Evolutionary conservation across 129 eudicot genomes (phyloP).

Genomic region (Chrysanthemum lavandulifolium): DNA sequence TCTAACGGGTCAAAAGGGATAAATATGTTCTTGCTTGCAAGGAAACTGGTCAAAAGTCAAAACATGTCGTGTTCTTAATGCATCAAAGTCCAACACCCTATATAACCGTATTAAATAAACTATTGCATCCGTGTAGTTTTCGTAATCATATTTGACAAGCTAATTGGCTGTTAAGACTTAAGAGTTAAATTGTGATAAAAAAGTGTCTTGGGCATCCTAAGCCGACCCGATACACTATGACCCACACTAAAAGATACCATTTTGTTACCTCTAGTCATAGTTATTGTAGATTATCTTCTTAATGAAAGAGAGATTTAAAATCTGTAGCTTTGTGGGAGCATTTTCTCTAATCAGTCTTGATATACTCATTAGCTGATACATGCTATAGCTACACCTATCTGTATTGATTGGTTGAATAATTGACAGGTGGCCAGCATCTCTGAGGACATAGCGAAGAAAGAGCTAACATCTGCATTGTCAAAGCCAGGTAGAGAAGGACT

Average conservation of each 20-base stretch:
- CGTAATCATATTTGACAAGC: too few species aligned
- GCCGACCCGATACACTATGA: too few species aligned
- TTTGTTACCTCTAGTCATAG: not conserved
- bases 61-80: conserved; percentile 13
- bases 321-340: conserved; percentile 3
- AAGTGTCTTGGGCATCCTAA: too few species aligned
- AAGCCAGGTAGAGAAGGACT: conserved; percentile 85
- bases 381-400: conserved; percentile 6
- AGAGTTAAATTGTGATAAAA: not conserved
- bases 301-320: not conserved
- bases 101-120: too few species aligned
- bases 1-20: not conserved
- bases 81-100: not conserved
- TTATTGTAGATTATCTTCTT: not conserved
- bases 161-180: too few species aligned
- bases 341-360: not conserved
- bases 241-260: too few species aligned
- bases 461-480: conserved; percentile 24
- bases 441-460: conserved; percentile 54
- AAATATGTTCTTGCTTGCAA: too few species aligned
- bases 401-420: conserved; percentile 22
- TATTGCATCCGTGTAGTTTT: too few species aligned
- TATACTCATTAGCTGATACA: not conserved
- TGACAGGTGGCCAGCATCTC: conserved; percentile 75
- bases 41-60: not conserved